Evolutionary conservation across 257 asterid genomes (phyloP), one percentile per base, ranked within the genome.

Genomic region (Fraxinus pennsylvanica): DNA sequence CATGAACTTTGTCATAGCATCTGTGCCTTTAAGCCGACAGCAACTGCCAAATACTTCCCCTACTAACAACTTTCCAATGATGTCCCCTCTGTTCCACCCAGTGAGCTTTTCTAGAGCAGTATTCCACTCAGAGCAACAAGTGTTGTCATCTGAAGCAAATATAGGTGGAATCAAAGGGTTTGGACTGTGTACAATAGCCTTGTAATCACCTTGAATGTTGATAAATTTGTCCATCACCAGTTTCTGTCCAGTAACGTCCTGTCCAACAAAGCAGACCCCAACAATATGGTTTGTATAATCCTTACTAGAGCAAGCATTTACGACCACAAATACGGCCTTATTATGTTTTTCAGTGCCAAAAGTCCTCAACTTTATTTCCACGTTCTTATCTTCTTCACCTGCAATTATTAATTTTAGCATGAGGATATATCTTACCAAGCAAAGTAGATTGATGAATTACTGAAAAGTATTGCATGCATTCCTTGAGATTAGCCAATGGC

Each of bases 41-140:
- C 80, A 82, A 76, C 91, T 85, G 33, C 98, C 98, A 81, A 94
- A 94, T 82, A 92, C 78, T 85, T 94, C 97, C 47, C 97, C 97
- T 6, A 92, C 96, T 76, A 94, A 79, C 94, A 94, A 82, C 80
- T 91, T 94, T 75, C 93, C 98, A 47, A 88, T 39, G n/a, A 89
- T 80, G 25, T 94, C 97, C 74, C 41, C 90, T 81, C 82, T 90
- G 77, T 84, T 89, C 94, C 97, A 94, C 22, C 98, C 97, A 13
- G 97, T 89, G 81, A 94, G 90, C 82, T 90, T 94, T 83, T 94
- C 97, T 94, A 94, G 92, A 71, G 98, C 97, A 2, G 88, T 82
- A 81, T 94, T 94, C 98, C 98, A 94, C 82, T 94, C 98, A 32
- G 92, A 94, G 89, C 97, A 92, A 81, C 93, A 88, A 0, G 97